Percentiles rank a stretch among this genome's conserved stretches.
phyloP scores from a whole-genome alignment of 495 filamentous ascomycete species.

The Lindgomyces ingoldianus region DNA sequence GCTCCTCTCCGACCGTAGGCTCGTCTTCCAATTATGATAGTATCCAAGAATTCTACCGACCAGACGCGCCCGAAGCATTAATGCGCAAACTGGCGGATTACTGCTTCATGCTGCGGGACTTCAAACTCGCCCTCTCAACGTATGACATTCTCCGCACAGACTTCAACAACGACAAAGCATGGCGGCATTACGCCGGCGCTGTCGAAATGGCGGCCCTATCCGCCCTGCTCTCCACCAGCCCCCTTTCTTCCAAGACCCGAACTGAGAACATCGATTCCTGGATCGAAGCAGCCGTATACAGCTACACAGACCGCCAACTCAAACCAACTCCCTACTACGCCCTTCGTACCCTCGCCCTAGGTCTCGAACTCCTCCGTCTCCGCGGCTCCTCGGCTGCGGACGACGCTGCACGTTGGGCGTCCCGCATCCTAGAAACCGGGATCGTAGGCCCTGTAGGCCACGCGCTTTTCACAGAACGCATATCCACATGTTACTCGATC shows the following conservation, averaged over 20 bases:
- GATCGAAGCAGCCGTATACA: slow-evolving; percentile 86
- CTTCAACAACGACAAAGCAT: slow-evolving; percentile 92
- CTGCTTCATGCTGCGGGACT: slow-evolving; percentile 93
- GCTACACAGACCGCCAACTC: slow-evolving; percentile 75
- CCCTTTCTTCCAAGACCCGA: slow-evolving; percentile 68
- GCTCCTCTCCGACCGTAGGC: slow-evolving; percentile 51
- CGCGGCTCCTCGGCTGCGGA: slow-evolving; percentile 78
- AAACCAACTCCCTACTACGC: slow-evolving; percentile 70
- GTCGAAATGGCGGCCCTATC: slow-evolving; percentile 91
- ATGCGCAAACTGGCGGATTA: slow-evolving; percentile 94
- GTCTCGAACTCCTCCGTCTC: slow-evolving; percentile 76
- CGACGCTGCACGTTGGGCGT: slow-evolving; percentile 83
- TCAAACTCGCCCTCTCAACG: slow-evolving; percentile 83
- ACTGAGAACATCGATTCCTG: slow-evolving; percentile 78
- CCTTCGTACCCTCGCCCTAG: slow-evolving; percentile 72
- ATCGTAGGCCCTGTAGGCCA: slow-evolving; percentile 73
- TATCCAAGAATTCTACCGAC: slow-evolving; percentile 75
- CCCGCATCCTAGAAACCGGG: slow-evolving; percentile 72
- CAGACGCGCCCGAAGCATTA: slow-evolving; percentile 79
- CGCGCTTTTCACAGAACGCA: slow-evolving; percentile 77
- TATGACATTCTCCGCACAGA: slow-evolving; percentile 88
- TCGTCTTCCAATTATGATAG: slow-evolving; percentile 71
- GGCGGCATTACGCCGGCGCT: slow-evolving; percentile 88
- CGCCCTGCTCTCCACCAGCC: slow-evolving; percentile 70
- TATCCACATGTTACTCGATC: slow-evolving; percentile 78